These are phyloP conservation scores for Rossbeevera mucosa DNA, from an alignment of 768 basidiomycete genomes.

Conservation along the genomic window DNA sequence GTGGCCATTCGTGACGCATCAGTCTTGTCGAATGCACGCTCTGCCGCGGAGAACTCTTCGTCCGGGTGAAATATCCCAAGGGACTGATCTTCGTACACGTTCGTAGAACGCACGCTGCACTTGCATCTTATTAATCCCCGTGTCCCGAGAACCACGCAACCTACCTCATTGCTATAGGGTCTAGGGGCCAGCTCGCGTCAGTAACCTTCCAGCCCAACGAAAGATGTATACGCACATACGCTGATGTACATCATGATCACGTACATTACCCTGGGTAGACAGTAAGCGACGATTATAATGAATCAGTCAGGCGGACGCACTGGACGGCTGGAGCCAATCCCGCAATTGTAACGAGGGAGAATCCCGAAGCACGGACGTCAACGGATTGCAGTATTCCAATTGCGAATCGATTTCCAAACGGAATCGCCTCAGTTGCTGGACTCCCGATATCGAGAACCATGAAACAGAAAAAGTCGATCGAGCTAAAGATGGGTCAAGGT, in stretches of 20 bases:
- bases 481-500: conserved; percentile 35
- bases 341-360: conserved; percentile 67
- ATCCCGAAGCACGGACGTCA: conserved; percentile 85
- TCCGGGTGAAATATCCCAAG: conserved; percentile 68
- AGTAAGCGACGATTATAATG: background rate
- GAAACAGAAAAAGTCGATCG: conserved; percentile 87
- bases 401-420: conserved; percentile 63
- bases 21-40: conserved; percentile 36
- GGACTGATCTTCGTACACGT: conserved; percentile 91
- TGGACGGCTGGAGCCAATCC: conserved; percentile 86
- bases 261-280: conserved; percentile 61
- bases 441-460: conserved; percentile 85
- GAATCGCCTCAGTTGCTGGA: conserved; percentile 59
- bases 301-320: conserved; percentile 38
- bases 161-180: conserved; percentile 79
- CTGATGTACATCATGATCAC: conserved; percentile 94
- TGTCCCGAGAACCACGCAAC: background rate
- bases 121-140: background rate
- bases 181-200: conserved; percentile 32
- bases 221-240: conserved; percentile 52
- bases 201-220: background rate
- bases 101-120: conserved; percentile 79
- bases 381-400: conserved; percentile 76
- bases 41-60: conserved; percentile 46
- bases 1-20: conserved; percentile 51